A percentile compares a stretch with the other conserved stretches of the same genome.
phyloP scores from a whole-genome alignment of 1,284 basidiomycete species.

The Austroboletus niveus region DNA sequence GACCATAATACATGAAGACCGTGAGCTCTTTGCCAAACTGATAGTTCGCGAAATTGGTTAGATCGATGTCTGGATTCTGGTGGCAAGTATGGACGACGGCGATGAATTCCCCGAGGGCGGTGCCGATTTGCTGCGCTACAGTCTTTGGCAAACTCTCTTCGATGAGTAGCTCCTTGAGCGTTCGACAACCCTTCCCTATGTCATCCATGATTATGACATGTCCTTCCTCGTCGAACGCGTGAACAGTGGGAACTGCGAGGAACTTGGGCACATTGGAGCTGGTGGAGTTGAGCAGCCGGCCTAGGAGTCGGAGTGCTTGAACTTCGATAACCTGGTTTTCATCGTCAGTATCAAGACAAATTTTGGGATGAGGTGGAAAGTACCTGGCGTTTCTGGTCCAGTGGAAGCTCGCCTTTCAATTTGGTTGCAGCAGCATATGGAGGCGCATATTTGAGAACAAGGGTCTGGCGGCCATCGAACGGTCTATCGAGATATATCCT shows the following conservation, averaged over 20 bases:
- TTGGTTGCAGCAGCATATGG: conserved; percentile 34
- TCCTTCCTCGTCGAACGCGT: conserved; percentile 46
- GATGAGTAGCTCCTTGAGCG: conserved; percentile 51
- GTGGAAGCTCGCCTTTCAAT: conserved; percentile 26
- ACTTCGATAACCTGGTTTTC: conserved; percentile 47
- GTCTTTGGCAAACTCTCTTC: conserved; percentile 33
- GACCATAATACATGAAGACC: conserved; percentile 46
- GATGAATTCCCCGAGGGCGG: conserved; percentile 39
- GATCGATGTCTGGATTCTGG: conserved; percentile 23
- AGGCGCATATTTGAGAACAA: conserved; percentile 58
- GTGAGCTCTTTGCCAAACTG: conserved; percentile 43
- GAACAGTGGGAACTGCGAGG: conserved; percentile 48
- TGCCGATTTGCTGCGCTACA: conserved; percentile 46
- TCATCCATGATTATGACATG: conserved; percentile 63
- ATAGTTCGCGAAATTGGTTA: conserved; percentile 40
- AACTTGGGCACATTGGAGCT: conserved; percentile 28
- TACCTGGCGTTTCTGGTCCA: conserved; percentile 56
- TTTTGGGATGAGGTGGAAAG: conserved; percentile 3
- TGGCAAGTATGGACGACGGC: conserved; percentile 44
- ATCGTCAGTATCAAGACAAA: conserved; percentile 2
- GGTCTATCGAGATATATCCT: conserved; percentile 43
- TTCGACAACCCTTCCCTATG: conserved; percentile 40
- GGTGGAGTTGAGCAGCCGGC: conserved; percentile 22
- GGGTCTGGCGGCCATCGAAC: conserved; percentile 40
- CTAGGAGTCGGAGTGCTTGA: conserved; percentile 44